Conservation (phyloP, 257 asterid species). For the Solanum etuberosum region DNA sequence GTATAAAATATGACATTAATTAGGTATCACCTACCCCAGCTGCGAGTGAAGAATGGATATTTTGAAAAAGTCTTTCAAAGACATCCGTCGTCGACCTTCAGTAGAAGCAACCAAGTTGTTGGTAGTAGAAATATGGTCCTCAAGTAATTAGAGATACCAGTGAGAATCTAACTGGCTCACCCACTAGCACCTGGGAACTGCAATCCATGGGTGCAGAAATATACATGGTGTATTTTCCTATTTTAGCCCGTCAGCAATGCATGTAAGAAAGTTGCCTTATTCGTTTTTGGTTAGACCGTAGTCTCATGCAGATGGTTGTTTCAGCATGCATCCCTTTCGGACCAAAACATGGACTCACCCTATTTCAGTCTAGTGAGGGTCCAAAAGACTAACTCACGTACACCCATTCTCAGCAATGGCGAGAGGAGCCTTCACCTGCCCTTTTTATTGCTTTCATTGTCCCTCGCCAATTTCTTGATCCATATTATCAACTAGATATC, state of each 20-base stretch:
- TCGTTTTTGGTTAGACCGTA: not conserved
- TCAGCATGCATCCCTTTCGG: not conserved
- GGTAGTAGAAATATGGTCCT: not conserved
- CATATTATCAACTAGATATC: not conserved
- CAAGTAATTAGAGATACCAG: not conserved
- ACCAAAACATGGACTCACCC: not conserved
- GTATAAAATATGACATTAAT: not conserved
- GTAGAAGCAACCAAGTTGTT: not conserved
- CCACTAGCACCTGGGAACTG: not conserved
- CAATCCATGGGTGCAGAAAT: not conserved
- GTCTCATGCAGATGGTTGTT: not conserved
- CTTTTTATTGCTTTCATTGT: not conserved
- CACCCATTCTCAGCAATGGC: not conserved
- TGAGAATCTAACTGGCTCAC: not conserved
- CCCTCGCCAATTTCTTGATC: not conserved
- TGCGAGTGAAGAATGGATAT: not conserved
- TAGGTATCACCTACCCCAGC: not conserved
- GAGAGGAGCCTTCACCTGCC: not conserved
- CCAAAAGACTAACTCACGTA: not conserved
- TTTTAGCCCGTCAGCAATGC: not conserved
- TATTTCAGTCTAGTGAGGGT: not conserved
- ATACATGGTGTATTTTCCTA: not conserved
- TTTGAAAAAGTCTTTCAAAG: not conserved
- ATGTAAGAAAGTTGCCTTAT: not conserved
- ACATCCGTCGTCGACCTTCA: not conserved